Evolutionary conservation across 2,329 filamentous ascomycete species (phyloP).

Genomic region (Stylonectria norvegica): DNA sequence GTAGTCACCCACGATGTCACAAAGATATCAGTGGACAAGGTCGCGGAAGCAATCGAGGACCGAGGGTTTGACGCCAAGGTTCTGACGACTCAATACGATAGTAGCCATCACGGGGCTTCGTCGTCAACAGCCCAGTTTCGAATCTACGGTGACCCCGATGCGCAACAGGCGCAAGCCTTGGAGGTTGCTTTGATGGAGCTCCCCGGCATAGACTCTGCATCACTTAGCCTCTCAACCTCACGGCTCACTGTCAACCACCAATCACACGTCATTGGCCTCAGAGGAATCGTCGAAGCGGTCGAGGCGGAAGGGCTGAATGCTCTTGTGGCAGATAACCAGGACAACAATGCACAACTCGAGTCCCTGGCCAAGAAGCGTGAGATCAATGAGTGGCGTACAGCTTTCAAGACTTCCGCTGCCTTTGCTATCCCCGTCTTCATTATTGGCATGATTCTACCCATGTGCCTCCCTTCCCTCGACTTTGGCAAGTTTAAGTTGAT

Average conservation of each 20-base stretch:
- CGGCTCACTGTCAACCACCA: constrained; percentile 72
- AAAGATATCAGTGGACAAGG: constrained; percentile 68
- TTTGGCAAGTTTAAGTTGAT: constrained; percentile 67
- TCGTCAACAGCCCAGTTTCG: constrained; percentile 71
- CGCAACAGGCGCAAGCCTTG: constrained; percentile 66
- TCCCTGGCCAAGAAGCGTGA: constrained; percentile 95
- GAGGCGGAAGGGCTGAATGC: constrained; percentile 86
- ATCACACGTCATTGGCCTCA: constrained; percentile 69
- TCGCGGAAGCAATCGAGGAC: constrained; percentile 82
- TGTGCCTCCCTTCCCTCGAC: constrained; percentile 73
- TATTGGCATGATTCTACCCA: constrained; percentile 90
- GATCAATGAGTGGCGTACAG: constrained; percentile 85
- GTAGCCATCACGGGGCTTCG: constrained; percentile 49
- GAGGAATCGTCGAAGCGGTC: constrained; percentile 75
- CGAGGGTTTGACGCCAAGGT: constrained; percentile 82
- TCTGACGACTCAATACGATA: constrained; percentile 69
- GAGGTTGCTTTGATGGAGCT: constrained; percentile 64
- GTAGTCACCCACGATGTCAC: constrained; percentile 78
- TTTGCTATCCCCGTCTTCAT: constrained; percentile 91
- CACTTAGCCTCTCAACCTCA: constrained; percentile 69
- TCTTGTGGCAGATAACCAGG: constrained; percentile 82
- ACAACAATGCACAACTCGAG: constrained; percentile 95
- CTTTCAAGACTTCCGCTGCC: constrained; percentile 71
- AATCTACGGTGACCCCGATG: constrained; percentile 74
- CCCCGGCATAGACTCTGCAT: constrained; percentile 70